A percentile compares a stretch with the other conserved stretches of the same genome.
Evolutionary conservation across 2,329 filamentous ascomycete species (phyloP).

Genomic region (Myriosclerotinia scirpicola): DNA sequence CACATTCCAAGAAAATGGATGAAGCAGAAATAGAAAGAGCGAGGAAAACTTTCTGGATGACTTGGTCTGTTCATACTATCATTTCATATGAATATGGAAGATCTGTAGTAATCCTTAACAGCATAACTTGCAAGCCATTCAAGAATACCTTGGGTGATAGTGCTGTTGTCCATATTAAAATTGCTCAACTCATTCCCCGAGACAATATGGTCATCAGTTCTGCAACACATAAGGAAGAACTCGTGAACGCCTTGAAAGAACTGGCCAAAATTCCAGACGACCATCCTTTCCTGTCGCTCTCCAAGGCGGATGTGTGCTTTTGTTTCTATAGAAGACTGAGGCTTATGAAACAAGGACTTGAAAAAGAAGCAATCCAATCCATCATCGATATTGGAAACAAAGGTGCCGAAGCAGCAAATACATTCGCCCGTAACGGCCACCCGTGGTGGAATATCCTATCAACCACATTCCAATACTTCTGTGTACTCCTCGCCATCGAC

Average conservation of each 20-base stretch:
- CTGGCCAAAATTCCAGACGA: conserved; percentile 17
- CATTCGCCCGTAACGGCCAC: conserved; percentile 25
- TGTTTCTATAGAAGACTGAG: conserved; percentile 31
- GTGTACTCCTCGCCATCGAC: conserved; percentile 31
- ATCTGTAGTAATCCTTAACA: conserved; percentile 29
- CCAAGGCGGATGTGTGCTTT: conserved; percentile 32
- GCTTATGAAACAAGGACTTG: conserved; percentile 17
- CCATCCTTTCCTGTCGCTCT: conserved; percentile 23
- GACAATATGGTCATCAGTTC: conserved; percentile 18
- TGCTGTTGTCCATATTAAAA: conserved; percentile 22
- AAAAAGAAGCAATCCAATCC: conserved; percentile 7
- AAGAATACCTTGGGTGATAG: background rate
- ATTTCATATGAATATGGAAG: conserved; percentile 30
- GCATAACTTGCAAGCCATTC: conserved; percentile 27
- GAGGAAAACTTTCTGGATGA: conserved; percentile 22
- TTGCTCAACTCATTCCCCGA: conserved; percentile 26
- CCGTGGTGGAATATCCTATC: conserved; percentile 35
- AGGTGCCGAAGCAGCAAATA: conserved; percentile 29
- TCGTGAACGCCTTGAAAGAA: conserved; percentile 8
- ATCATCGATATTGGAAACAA: conserved; percentile 17
- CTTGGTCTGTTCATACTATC: conserved; percentile 25
- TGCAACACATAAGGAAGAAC: conserved; percentile 5
- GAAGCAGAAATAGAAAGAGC: conserved; percentile 22
- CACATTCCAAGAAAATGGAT: conserved; percentile 14
- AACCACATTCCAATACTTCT: conserved; percentile 32